These are phyloP conservation scores for Neurospora intermedia DNA, from an alignment of 495 filamentous ascomycete genomes.

Conservation along the genomic window DNA sequence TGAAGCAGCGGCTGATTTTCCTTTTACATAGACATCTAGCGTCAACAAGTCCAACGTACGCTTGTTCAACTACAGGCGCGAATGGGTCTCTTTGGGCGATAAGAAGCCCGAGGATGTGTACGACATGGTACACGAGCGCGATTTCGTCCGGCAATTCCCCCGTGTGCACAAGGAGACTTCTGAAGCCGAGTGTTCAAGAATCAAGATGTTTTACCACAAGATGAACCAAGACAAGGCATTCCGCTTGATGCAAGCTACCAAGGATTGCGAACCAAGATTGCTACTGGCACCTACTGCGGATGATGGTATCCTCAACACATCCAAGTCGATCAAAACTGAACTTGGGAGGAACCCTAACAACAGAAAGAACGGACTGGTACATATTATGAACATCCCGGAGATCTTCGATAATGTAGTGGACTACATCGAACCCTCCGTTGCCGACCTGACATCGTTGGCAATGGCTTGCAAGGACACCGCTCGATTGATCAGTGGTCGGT, in stretches of 20 bases:
- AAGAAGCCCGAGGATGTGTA: not conserved
- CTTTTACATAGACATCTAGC: not conserved
- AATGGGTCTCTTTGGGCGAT: not conserved
- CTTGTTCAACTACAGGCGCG: not conserved
- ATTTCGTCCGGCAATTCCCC: not conserved
- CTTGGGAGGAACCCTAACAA: not conserved
- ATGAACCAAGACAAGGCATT: not conserved
- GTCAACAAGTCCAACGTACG: not conserved
- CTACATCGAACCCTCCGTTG: constrained; percentile 2
- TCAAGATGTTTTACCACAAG: not conserved
- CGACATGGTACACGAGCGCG: not conserved
- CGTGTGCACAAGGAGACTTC: not conserved
- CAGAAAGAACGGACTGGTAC: not conserved
- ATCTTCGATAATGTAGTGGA: not conserved
- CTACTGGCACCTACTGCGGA: not conserved
- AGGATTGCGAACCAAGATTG: not conserved
- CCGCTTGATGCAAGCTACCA: not conserved
- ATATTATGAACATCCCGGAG: constrained; percentile 2
- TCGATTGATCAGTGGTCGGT: not conserved
- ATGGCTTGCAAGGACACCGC: constrained; percentile 2
- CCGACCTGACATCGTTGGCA: constrained; percentile 10
- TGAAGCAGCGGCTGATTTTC: not conserved
- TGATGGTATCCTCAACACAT: not conserved
- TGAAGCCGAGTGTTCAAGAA: not conserved
- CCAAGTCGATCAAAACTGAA: not conserved